Base-by-base conservation (phyloP, 371 early-diverging fungal species). In the Blakeslea trispora region DNA sequence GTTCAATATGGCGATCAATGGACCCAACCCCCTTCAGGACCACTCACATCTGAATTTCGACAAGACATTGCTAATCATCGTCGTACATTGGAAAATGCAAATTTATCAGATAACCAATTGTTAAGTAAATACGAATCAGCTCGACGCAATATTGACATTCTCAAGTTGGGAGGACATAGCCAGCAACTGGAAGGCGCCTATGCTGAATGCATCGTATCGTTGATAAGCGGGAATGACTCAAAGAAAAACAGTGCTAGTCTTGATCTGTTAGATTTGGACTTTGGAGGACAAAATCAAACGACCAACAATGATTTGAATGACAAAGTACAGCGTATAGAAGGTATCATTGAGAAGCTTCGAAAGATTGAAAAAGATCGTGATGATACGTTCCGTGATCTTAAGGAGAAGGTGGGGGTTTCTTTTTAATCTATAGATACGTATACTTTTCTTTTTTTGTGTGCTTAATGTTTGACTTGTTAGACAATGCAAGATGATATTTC, bases 401-500 rank as follows among this genome's bases (percentile, higher is more conserved):
- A 94, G 66, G 77, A 82, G 23, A 87, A 88, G 74, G 91, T 90
- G 66, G 58, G 47, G 34, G 53, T 17, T 4, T 1, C 9, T 46
- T 17, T 34, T 9, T 48, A 15, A 15, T 18, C n/a, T n/a, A n/a
- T n/a, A n/a, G n/a, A n/a, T n/a, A n/a, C 45, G 18, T n/a, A 7
- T 4, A 10, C 18, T 22, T 40, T 28, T 13, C 8, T 13, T 51
- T n/a, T 41, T 28, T 17, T n/a, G 35, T n/a, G 5, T 32, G 7
- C 13, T n/a, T 6, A 44, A 50, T 39, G 52, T 53, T 35, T 51
- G 43, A 24, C 24, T 43, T 15, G 21, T 8, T 64, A 90, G 88
- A 79, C 90, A 0, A 84, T 87, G 50, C 75, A 91, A 53, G 97
- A 97, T 68, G 97, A 98, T 64, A 96, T 97, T 39, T 89, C 93